These are phyloP conservation scores for Botrytis medusae DNA, from an alignment of 2,329 filamentous ascomycete genomes.

Conservation along the genomic window DNA sequence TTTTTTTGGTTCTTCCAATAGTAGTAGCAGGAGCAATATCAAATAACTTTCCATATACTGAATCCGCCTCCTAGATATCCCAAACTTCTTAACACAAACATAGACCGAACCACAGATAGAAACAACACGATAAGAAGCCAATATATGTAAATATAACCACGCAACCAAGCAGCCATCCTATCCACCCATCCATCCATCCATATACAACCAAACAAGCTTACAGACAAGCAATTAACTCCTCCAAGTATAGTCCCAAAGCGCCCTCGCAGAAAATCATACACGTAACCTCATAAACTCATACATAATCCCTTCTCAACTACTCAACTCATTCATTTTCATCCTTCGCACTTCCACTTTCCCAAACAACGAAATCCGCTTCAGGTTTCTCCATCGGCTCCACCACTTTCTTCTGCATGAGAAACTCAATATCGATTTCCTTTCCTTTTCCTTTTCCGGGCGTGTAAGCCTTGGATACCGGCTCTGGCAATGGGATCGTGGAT, in stretches of 20 bases:
- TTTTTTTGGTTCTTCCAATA: not conserved
- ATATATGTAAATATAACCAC: not conserved
- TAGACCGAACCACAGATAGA: not conserved
- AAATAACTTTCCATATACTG: not conserved
- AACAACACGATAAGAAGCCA: not conserved
- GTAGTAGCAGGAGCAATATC: not conserved
- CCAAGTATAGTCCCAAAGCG: not conserved
- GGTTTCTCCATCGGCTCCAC: conserved; percentile 58
- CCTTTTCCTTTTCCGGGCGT: not conserved
- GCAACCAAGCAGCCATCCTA: not conserved
- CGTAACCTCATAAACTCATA: not conserved
- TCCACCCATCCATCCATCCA: not conserved
- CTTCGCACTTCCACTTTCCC: conserved; percentile 67
- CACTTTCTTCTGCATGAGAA: conserved; percentile 45
- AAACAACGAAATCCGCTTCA: conserved; percentile 63
- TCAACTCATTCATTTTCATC: conserved; percentile 45
- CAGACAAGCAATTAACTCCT: not conserved
- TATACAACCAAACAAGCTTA: not conserved
- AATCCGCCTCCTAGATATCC: not conserved
- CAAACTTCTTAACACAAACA: not conserved
- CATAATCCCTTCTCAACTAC: not conserved
- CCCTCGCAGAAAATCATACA: not conserved
- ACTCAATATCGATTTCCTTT: conserved; percentile 41
- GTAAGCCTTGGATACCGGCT: not conserved
- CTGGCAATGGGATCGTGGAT: not conserved